These are phyloP conservation scores for Rhizopogon sp. DNA, from an alignment of 768 basidiomycete species.

Conservation along the genomic window DNA sequence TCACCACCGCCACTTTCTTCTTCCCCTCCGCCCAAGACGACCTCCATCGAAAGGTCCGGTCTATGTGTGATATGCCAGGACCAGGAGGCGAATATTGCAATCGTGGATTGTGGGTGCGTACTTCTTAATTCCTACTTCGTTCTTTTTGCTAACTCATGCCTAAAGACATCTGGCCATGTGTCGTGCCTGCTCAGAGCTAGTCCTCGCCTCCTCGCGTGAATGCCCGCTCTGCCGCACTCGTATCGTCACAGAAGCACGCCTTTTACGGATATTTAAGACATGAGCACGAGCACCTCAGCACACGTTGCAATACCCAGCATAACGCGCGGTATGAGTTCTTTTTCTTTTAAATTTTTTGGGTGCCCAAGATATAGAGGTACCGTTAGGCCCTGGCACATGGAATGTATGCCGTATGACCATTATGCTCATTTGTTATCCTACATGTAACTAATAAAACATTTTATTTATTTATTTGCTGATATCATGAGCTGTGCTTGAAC, in stretches of 20 bases:
- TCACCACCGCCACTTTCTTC: constrained; percentile 12
- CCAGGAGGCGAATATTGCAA: constrained; percentile 89
- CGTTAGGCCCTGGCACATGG: too few relatives aligned
- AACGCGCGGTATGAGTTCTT: too few relatives aligned
- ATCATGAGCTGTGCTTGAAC: too few relatives aligned
- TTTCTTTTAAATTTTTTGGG: too few relatives aligned
- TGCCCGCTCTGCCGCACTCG: constrained; percentile 89
- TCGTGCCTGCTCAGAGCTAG: constrained; percentile 67
- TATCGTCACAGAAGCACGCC: constrained; percentile 76
- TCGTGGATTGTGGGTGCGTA: constrained; percentile 90
- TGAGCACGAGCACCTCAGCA: constrained; percentile 10
- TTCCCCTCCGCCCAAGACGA: constrained; percentile 13
- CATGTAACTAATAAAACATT: too few relatives aligned
- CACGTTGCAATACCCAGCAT: too few relatives aligned
- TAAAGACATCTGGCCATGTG: constrained; percentile 79
- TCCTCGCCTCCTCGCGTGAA: constrained; percentile 77
- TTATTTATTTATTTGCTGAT: too few relatives aligned
- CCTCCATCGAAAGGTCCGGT: constrained; percentile 56
- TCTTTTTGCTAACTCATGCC: not conserved
- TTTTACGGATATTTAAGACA: constrained; percentile 71
- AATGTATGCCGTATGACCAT: too few relatives aligned
- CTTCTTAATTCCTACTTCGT: not conserved
- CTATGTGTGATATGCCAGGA: constrained; percentile 93
- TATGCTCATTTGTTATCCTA: too few relatives aligned
- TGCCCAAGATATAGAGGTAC: too few relatives aligned